Base-by-base conservation (phyloP, 2,329 filamentous ascomycete species). In the Cadophora sp. region DNA sequence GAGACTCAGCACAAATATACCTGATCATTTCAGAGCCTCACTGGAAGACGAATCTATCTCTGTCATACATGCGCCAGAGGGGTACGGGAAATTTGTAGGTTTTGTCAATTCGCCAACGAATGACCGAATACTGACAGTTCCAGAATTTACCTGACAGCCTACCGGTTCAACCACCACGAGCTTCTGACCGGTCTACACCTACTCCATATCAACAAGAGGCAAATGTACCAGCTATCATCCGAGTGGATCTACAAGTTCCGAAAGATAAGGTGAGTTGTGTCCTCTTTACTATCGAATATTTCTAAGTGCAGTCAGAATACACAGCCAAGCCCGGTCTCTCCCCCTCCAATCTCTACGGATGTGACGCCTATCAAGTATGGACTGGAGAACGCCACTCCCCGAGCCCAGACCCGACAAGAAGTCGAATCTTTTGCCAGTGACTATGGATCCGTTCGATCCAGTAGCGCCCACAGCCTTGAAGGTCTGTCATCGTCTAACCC, bases 1-100 rank as follows among this genome's bases (percentile, higher is more conserved):
- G 67, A 73, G 74, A 65, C 67, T 77, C 14, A 76, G 72, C 62
- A 90, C 88, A 4, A 85, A 84, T 68, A 74, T 90, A 11, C 80
- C 87, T 2, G 86, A 87, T 50, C 81, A 83, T 67, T 74, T 90
- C 77, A 81, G 89, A 76, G 83, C 84, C 61, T 81, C 81, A 62
- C 85, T 85, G 27, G 89, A 89, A 68, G 93, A 97, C 71, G 93
- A 94, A 72, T 90, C 93, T 27, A 86, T 93, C 62, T 97, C 94
- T 1, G 94, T 97, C 64, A 97, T 97, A 72, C 94, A 97, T 82
- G 93, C 92, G 18, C 94, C 94, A 0, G 85, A 93, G 71, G 92
- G 91, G 69, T 97, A 96, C 79, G 86, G 88, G 65, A 87, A 87
- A 73, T 97, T 96, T 86, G 92, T 96, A 78, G 76, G 86, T 77